Base-by-base conservation (phyloP, 176 grass and related monocot species). In the Thalia dealbata region DNA sequence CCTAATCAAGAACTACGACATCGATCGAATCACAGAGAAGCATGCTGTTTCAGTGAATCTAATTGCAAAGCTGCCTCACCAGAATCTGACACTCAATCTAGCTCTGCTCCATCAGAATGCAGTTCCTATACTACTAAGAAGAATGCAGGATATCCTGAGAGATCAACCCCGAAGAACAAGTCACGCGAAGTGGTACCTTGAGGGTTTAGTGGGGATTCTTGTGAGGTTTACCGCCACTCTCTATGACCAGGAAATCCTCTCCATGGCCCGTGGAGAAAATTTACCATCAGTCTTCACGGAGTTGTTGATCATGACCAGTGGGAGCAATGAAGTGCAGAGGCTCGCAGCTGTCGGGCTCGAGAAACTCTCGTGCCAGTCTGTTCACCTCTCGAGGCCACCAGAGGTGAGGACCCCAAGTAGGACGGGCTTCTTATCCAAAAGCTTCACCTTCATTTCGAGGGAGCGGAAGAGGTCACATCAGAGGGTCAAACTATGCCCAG, bases 321-420 rank as follows among this genome's bases (percentile, higher is more conserved):
- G 87, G 50, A 91, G 88, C 29, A 86, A 92, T 10, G 90, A 95
- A 82, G 83, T 91, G 41, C 90, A 95, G 82, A 75, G 81, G 75
- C 85, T 93, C 1, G 95, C 88, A 2, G 86, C 90, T 7, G 76
- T 81, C 0, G 90, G 90, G 15, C 83, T 99, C 0, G 78, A 78
- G 81, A 99, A 99, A 81, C 95, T 99, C 51, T 87, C 87, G 50
- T 78, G 71, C 10, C 77, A 86, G 22, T 88, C 95, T 3, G n/a
- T 76, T 4, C 75, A 63, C 58, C 83, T 93, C 0, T 87, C 90
- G 0, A 89, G 81, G 72, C 78, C 77, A 2, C 79, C 76, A 0
- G 90, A 85, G 23, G 52, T 79, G 2, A 75, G 50, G 3, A 71
- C 50, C 0, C 70, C 64, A 28, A 92, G 67, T 44, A 99, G 24